Percentiles rank a stretch among this genome's conserved stretches.
Evolutionary conservation across 2,329 filamentous ascomycete genomes (phyloP).

Genomic region (Magnaporthiopsis poae): DNA sequence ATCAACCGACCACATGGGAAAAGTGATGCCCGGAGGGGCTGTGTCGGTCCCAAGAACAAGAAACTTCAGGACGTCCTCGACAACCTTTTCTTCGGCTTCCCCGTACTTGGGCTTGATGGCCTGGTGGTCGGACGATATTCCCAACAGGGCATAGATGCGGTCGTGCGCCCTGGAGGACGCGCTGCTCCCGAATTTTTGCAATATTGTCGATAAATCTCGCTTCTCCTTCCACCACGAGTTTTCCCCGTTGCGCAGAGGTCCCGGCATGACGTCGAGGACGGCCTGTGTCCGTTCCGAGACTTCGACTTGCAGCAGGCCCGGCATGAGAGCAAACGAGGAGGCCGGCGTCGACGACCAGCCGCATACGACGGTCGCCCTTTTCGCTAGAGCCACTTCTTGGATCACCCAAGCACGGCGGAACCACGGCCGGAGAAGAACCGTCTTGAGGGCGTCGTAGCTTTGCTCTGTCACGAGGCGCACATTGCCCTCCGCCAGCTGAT

Average conservation of each 20-base stretch:
- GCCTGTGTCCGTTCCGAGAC: not conserved
- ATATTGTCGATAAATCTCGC: not conserved
- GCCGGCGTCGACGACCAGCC: not conserved
- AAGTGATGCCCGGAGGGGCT: no score
- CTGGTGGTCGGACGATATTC: not conserved
- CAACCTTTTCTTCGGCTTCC: not conserved
- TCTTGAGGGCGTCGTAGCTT: not conserved
- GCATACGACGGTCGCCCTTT: not conserved
- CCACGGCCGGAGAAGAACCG: not conserved
- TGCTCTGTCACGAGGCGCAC: no score
- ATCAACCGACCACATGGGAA: not conserved
- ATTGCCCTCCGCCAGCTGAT: no score
- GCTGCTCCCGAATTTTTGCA: not conserved
- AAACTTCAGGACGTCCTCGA: not conserved
- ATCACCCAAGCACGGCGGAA: constrained; percentile 1
- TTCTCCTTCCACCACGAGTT: constrained; percentile 1
- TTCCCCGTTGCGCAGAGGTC: not conserved
- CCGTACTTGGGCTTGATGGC: not conserved
- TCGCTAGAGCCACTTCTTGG: not conserved
- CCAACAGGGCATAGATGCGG: constrained; percentile 1
- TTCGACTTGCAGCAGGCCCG: not conserved
- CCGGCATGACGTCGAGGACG: constrained; percentile 1
- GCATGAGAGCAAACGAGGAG: constrained; percentile 1
- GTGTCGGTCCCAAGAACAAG: not conserved
- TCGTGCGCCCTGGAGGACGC: not conserved